phyloP scores from a whole-genome alignment of 1,284 basidiomycete genomes.

The Schizopora paradoxa region DNA sequence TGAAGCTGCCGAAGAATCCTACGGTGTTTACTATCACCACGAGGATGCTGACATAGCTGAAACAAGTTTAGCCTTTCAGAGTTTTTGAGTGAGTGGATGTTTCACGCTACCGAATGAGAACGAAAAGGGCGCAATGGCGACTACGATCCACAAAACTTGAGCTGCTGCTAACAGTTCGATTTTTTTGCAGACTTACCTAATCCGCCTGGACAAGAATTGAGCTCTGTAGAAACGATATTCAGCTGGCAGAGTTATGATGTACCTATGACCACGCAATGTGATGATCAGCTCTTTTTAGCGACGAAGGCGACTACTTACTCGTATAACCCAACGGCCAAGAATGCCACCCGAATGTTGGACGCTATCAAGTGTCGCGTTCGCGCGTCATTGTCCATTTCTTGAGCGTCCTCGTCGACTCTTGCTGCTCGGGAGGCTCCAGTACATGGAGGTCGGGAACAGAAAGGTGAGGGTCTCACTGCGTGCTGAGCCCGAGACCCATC shows the following conservation, averaged over 20 bases:
- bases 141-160: neutral
- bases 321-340: neutral
- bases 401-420: too few relatives aligned
- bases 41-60: slow-evolving; percentile 19
- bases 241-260: slow-evolving; percentile 1
- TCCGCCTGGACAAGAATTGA: neutral
- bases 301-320: neutral
- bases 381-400: too few relatives aligned
- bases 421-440: too few relatives aligned
- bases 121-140: slow-evolving; percentile 30
- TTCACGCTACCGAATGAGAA: slow-evolving; percentile 37
- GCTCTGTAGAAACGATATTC: slow-evolving; percentile 6
- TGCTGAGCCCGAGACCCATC: too few relatives aligned
- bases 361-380: too few relatives aligned
- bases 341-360: neutral
- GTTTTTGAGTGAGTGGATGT: slow-evolving; percentile 29
- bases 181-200: neutral
- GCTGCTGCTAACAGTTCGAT: neutral
- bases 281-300: neutral
- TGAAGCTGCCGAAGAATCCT: slow-evolving; percentile 40
- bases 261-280: neutral
- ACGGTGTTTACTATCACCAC: slow-evolving; percentile 19
- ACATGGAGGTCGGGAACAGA: too few relatives aligned
- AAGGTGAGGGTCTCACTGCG: too few relatives aligned
- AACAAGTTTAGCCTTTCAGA: neutral